Conservation (phyloP, 495 filamentous ascomycete species). For the Neurospora sp. region DNA sequence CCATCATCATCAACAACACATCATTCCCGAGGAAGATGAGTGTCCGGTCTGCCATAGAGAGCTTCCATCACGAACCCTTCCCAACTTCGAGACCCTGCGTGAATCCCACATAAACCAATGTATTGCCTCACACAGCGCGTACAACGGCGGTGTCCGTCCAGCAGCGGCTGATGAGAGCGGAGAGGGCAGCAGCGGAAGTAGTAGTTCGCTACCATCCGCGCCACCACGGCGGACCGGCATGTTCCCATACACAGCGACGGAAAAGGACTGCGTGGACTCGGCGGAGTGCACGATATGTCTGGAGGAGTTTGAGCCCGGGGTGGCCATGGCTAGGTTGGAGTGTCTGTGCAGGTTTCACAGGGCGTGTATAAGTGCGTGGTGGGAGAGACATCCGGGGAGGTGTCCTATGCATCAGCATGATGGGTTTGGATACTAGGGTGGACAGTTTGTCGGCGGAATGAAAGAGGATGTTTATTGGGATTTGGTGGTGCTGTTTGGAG, state of each 20-base stretch:
- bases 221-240: constrained; percentile 35
- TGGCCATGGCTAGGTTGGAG: constrained; percentile 72
- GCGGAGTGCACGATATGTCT: constrained; percentile 93
- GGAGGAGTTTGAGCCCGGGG: constrained; percentile 85
- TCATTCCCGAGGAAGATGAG: constrained; percentile 70
- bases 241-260: constrained; percentile 66
- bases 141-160: constrained; percentile 11
- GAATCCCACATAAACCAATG: constrained; percentile 72
- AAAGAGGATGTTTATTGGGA: neutral
- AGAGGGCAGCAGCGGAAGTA: neutral
- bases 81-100: constrained; percentile 51
- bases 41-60: constrained; percentile 79
- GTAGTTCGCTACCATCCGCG: constrained; percentile 15
- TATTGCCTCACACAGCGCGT: constrained; percentile 46
- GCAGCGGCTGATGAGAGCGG: constrained; percentile 4
- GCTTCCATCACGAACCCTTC: constrained; percentile 54
- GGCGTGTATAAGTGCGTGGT: constrained; percentile 51
- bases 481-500: neutral
- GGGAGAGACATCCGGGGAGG: constrained; percentile 37
- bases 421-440: constrained; percentile 31
- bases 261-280: constrained; percentile 80
- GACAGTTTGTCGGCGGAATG: neutral
- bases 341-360: constrained; percentile 91
- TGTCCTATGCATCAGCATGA: constrained; percentile 49
- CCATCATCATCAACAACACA: constrained; percentile 4